Base-by-base conservation (phyloP, 2,329 filamentous ascomycete species). In the Trichoderma breve region DNA sequence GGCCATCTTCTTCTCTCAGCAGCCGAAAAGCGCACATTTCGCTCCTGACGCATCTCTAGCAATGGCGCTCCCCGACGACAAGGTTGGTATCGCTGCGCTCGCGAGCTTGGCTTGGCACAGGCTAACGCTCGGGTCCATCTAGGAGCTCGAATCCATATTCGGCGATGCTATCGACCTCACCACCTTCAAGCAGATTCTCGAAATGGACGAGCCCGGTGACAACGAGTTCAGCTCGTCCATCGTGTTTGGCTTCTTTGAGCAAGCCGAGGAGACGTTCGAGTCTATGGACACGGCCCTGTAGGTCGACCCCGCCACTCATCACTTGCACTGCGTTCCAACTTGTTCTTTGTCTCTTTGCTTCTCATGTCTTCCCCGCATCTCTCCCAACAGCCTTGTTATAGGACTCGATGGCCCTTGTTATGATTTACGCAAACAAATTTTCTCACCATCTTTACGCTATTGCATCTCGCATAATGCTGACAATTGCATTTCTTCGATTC, bases 181-280 rank as follows among this genome's bases (percentile, higher is more conserved):
- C 70, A 97, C 94, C 71, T 99, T 99, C 78, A 90, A 91, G 77
- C 96, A 98, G 85, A 98, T 99, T 80, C 89, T 98, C 74, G 96
- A 98, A 83, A 98, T 99, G 95, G 96, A 99, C 81, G 96, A 98
- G 75, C 92, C 93, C 75, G 89, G 91, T 12, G 92, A 95, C 74
- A 88, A 91, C 77, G 94, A 97, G 63, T 98, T 98, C 86, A 97
- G 93, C 83, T 89, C 87, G 77, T 91, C 92, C 73, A 95, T 99
- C 75, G 95, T 98, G 63, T 92, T 90, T 79, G 93, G 94, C 73
- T 99, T 97, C 85, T 97, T 98, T 76, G 91, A 94, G 21, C 96
- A 99, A 84, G 95, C 94, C 47, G 89, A 94, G 76, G 87, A 89
- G 76, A 98, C 95, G 0, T 98, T 98, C 81, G 83, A 83, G 21